Conservation (phyloP, 2,329 filamentous ascomycete genomes). For the Meredithiella fracta region DNA sequence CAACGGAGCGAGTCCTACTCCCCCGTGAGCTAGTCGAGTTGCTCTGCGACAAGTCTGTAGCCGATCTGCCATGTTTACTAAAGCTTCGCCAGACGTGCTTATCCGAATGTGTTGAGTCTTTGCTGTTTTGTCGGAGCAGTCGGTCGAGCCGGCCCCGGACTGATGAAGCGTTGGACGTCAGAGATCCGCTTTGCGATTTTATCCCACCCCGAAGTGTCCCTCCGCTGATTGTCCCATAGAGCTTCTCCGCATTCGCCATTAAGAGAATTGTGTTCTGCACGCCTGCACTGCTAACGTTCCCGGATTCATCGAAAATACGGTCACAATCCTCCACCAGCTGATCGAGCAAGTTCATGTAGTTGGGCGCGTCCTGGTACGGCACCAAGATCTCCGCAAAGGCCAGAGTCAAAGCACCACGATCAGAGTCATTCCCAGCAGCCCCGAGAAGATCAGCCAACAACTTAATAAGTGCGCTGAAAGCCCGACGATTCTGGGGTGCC, state of each 20-base stretch:
- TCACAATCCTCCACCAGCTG: conserved; percentile 80
- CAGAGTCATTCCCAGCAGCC: conserved; percentile 78
- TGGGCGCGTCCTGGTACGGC: conserved; percentile 40
- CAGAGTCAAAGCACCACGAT: conserved; percentile 71
- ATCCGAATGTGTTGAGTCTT: conserved; percentile 20
- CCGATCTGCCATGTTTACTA: conserved; percentile 41
- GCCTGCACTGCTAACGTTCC: conserved; percentile 13
- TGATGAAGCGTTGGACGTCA: conserved; percentile 76
- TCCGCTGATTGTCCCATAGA: conserved; percentile 36
- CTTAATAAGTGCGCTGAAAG: conserved; percentile 70
- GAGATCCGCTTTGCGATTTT: conserved; percentile 52
- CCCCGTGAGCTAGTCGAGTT: conserved; percentile 14
- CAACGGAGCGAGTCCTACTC: conserved; percentile 60
- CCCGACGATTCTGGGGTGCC: conserved; percentile 55
- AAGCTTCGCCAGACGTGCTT: conserved; percentile 68
- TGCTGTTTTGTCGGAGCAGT: conserved; percentile 64
- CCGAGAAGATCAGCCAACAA: conserved; percentile 76
- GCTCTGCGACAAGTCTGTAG: conserved; percentile 13
- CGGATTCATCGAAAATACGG: conserved; percentile 57
- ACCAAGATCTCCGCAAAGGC: conserved; percentile 81
- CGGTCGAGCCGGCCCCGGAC: conserved; percentile 63
- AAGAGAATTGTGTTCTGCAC: conserved; percentile 13
- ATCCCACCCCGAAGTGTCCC: conserved; percentile 31
- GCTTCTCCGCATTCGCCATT: conserved; percentile 26
- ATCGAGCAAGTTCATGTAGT: conserved; percentile 79